Conservation (phyloP, 208 protist species). For the Crithidia brevicula region DNA sequence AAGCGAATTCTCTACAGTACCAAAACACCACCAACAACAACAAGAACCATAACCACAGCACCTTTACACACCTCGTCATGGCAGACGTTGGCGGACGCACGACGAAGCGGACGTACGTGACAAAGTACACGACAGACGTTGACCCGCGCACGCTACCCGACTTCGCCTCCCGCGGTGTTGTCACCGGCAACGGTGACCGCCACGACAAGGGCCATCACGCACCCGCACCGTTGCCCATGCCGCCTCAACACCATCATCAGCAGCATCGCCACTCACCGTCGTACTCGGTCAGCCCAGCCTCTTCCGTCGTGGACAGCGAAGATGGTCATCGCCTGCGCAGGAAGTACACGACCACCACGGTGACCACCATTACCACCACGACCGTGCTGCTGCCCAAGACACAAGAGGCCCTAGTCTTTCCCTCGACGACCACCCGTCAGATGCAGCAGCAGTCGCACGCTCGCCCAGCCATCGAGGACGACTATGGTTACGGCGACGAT, state of each 20-base stretch:
- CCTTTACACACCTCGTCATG: background rate
- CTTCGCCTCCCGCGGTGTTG: conserved; percentile 31
- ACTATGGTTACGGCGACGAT: background rate
- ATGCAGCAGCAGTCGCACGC: conserved; percentile 19
- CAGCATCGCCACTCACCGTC: conserved; percentile 2
- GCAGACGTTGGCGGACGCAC: conserved; percentile 18
- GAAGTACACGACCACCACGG: conserved; percentile 74
- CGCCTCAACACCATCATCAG: conserved; percentile 20
- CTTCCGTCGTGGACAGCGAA: background rate
- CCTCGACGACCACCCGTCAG: conserved; percentile 28
- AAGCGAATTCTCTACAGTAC: no score
- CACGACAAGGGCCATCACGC: background rate
- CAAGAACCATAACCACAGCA: background rate
- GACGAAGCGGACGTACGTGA: conserved; percentile 50
- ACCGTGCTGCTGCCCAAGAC: conserved; percentile 63
- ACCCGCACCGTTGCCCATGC: conserved; percentile 1
- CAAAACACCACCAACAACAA: no score
- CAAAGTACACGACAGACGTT: conserved; percentile 35
- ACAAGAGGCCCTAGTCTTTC: conserved; percentile 40
- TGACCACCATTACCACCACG: conserved; percentile 75
- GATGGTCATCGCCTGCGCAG: conserved; percentile 50
- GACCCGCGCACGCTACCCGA: conserved; percentile 47
- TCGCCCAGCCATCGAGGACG: background rate
- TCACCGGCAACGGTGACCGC: conserved; percentile 6
- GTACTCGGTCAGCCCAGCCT: conserved; percentile 12